Conservation (phyloP, 257 asterid genomes). For the Solanum clarkiae region DNA sequence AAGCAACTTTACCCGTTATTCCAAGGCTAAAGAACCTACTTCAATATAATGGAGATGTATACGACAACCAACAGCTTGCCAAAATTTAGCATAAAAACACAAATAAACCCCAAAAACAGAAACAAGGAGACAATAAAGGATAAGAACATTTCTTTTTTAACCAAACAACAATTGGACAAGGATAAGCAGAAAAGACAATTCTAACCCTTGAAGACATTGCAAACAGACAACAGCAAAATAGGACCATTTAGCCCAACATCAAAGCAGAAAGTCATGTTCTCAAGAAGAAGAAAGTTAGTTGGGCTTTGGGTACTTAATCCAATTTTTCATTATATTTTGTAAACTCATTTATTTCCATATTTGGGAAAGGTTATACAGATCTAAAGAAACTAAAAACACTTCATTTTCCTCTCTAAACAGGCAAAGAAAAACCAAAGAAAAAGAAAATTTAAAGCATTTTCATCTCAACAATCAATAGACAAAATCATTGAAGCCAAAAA, state of each 20-base stretch:
- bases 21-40: background rate
- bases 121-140: background rate
- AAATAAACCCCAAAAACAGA: background rate
- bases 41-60: background rate
- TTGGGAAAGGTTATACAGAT: background rate
- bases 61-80: background rate
- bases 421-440: background rate
- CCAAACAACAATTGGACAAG: background rate
- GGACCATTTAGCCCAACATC: background rate
- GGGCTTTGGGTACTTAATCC: background rate
- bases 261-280: background rate
- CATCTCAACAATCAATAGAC: background rate
- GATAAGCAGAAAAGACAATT: background rate
- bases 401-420: background rate
- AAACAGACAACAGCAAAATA: background rate
- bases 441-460: background rate
- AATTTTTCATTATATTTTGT: background rate
- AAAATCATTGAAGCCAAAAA: background rate
- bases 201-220: background rate
- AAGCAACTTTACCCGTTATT: too few species aligned
- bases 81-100: background rate
- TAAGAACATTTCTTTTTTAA: background rate
- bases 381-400: conserved; percentile 2
- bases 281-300: background rate
- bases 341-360: background rate